Evolutionary conservation across 108 stramenopile species (phyloP).

Genomic region (Cafeteria roenbergensis): DNA sequence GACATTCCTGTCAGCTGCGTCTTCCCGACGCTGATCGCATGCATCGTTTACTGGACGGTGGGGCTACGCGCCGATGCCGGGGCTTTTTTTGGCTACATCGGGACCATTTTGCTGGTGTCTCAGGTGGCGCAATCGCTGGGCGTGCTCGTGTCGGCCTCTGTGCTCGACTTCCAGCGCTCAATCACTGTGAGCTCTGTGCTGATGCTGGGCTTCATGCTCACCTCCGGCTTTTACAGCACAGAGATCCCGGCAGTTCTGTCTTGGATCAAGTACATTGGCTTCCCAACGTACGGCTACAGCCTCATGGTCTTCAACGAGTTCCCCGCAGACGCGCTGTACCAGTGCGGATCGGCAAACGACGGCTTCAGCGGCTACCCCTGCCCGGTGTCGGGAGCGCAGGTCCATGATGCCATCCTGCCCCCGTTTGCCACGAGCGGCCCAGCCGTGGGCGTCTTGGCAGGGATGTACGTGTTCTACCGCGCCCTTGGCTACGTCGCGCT

Average conservation of each 20-base stretch:
- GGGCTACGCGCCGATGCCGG: neutral
- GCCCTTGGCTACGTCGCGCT: no score
- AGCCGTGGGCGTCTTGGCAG: no score
- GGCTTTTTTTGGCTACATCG: neutral
- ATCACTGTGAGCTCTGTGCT: neutral
- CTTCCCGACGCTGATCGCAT: neutral
- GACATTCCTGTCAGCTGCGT: neutral
- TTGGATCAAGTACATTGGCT: neutral
- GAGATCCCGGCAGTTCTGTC: neutral
- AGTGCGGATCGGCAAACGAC: no score
- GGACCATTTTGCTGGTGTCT: neutral
- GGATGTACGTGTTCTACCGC: no score
- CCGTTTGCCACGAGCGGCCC: no score
- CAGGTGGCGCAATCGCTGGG: neutral
- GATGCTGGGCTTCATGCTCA: conserved; percentile 1
- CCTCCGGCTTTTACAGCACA: neutral
- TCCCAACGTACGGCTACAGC: neutral
- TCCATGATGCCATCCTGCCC: no score
- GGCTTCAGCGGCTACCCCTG: no score
- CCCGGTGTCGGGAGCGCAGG: no score
- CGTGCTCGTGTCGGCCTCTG: neutral
- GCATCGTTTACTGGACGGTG: neutral
- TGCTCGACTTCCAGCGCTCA: neutral
- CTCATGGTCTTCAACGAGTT: no score
- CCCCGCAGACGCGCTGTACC: no score